Evolutionary conservation across 331 rosid species (phyloP), one percentile per base, ranked within the genome.

Genomic region (Malus hybrid): DNA sequence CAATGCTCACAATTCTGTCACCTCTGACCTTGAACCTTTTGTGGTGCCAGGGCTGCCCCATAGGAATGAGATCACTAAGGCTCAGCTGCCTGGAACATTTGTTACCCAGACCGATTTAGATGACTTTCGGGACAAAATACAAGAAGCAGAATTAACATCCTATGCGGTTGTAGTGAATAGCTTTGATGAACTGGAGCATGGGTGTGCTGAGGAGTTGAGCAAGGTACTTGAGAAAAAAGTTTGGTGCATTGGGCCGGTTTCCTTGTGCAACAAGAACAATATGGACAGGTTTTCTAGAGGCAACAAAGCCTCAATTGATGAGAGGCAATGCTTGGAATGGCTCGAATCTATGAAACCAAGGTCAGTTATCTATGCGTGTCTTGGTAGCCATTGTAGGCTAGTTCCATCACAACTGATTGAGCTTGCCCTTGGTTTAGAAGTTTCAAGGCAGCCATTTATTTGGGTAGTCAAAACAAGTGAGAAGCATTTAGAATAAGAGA

Each of bases 201-300:
- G 80, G 5, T 86, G 71, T 76, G 75, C 72, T 2, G 68, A 80
- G 77, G 82, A 34, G 72, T 86, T 83, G 67, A 77, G 72, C 28
- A 82, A 71, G 75, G 86, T 73, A 1, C 60, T 80, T 70, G 72
- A 84, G 20, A 87, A 88, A 60, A 88, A 75, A 10, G 93, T 92
- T 26, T 90, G 90, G 90, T 92, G 93, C 77, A 78, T 92, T 14
- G 96, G 97, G 10, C 93, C 97, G 0, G 93, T 92, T 13, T 88
- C 84, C 10, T 61, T 84, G 29, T 77, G 83, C 77, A 90, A 90
- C 85, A 88, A 80, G 76, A 83, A 85, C 42, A 76, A 63, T 19
- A 60, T 76, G 68, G 96, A 91, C 77, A 86, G 73, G 74, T 79
- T 83, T 72, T 86, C 82, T 66, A 86, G 96, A 85, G 97, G 97